A percentile compares a stretch with the other conserved stretches of the same genome.
Conservation (phyloP, 116 monocot genomes). For the Posidonia oceanica region DNA sequence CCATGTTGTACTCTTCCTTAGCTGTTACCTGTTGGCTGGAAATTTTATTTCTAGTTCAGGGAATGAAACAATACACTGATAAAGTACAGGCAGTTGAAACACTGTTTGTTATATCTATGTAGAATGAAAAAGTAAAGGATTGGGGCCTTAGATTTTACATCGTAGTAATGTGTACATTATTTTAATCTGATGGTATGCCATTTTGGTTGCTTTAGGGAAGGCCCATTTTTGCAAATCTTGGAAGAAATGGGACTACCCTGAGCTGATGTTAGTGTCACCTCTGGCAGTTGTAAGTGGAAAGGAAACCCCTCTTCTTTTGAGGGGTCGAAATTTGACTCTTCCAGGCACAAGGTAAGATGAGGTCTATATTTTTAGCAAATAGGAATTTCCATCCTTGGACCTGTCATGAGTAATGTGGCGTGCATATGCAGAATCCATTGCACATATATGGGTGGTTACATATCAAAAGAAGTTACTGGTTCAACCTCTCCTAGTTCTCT, state of each 20-base stretch:
- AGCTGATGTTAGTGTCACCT: conserved; percentile 69
- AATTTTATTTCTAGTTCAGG: too few relatives aligned
- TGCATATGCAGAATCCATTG: conserved; percentile 70
- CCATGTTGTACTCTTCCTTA: too few relatives aligned
- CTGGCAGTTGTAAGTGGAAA: conserved; percentile 84
- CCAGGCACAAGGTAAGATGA: conserved; percentile 76
- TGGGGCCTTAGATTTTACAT: too few relatives aligned
- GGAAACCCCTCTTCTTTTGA: conserved; percentile 57
- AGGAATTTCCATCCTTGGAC: too few relatives aligned
- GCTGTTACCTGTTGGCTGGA: too few relatives aligned
- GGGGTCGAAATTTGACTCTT: conserved; percentile 71
- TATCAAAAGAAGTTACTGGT: conserved; percentile 64
- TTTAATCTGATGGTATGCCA: not conserved
- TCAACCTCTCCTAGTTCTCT: conserved; percentile 54
- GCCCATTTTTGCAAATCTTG: conserved; percentile 61
- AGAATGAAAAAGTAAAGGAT: too few relatives aligned
- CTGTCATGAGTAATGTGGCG: too few relatives aligned
- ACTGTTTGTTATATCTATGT: too few relatives aligned
- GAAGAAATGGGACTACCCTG: conserved; percentile 77
- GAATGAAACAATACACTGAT: too few relatives aligned
- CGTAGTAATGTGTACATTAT: too few relatives aligned
- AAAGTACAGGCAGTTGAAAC: too few relatives aligned
- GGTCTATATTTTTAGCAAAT: too few relatives aligned
- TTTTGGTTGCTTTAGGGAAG: conserved; percentile 34
- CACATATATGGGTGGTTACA: conserved; percentile 66